These are phyloP conservation scores for Tulasnella sp. DNA, from an alignment of 768 basidiomycete genomes.

Conservation along the genomic window DNA sequence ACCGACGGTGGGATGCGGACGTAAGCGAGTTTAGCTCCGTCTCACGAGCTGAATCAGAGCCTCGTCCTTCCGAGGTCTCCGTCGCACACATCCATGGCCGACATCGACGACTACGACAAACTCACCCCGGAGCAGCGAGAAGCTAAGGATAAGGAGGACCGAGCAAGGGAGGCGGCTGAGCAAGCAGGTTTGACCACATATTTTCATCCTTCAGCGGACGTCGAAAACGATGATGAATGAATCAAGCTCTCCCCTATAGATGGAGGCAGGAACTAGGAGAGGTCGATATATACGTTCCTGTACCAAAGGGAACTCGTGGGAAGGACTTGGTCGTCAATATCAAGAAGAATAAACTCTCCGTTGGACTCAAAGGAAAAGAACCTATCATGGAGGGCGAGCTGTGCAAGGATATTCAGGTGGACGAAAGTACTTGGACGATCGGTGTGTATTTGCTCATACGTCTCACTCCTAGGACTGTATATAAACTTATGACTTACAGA, in stretches of 20 bases:
- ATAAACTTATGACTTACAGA: constrained; percentile 45
- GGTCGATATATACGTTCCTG: constrained; percentile 74
- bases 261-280: constrained; percentile 92
- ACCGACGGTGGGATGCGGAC: constrained; percentile 13
- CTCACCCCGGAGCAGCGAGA: constrained; percentile 74
- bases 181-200: constrained; percentile 65
- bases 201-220: background rate
- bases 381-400: constrained; percentile 86
- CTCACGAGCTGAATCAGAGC: background rate
- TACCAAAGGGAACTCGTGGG: constrained; percentile 82
- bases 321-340: constrained; percentile 70
- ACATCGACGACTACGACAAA: constrained; percentile 56
- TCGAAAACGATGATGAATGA: constrained; percentile 27
- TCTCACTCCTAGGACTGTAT: constrained; percentile 10
- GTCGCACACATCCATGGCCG: constrained; percentile 7
- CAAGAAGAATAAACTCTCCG: constrained; percentile 75
- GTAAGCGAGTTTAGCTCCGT: background rate
- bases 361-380: constrained; percentile 81
- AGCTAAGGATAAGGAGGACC: constrained; percentile 61
- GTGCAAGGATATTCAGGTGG: constrained; percentile 89
- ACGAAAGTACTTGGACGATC: constrained; percentile 95
- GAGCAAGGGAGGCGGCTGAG: constrained; percentile 67
- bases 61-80: background rate
- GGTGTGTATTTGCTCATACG: constrained; percentile 49
- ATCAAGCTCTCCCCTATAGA: constrained; percentile 75